phyloP scores from a whole-genome alignment of 2,329 filamentous ascomycete species.

The Alternaria alternata region DNA sequence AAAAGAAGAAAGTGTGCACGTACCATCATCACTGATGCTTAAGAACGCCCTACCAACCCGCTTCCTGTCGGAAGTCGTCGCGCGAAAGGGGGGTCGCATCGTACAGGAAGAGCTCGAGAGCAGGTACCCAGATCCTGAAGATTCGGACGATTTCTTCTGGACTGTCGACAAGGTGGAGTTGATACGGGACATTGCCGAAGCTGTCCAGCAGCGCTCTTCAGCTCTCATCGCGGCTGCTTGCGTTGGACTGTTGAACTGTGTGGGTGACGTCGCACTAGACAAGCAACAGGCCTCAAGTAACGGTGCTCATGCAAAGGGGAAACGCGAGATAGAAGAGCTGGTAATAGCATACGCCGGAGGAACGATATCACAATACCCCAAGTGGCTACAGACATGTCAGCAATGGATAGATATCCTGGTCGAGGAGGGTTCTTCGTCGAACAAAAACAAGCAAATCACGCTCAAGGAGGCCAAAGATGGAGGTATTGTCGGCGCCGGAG shows the following conservation, averaged over 20 bases:
- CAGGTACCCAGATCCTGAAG: constrained; percentile 62
- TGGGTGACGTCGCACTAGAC: constrained; percentile 67
- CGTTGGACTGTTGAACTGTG: constrained; percentile 72
- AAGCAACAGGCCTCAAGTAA: constrained; percentile 25
- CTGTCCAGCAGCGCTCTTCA: constrained; percentile 75
- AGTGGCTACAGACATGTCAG: constrained; percentile 76
- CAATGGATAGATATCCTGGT: constrained; percentile 68
- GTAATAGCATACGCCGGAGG: constrained; percentile 82
- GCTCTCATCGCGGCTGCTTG: constrained; percentile 77
- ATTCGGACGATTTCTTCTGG: constrained; percentile 61
- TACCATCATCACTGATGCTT: constrained; percentile 65
- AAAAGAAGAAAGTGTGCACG: constrained; percentile 39
- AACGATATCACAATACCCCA: constrained; percentile 80
- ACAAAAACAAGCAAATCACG: constrained; percentile 57
- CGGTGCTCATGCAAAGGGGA: constrained; percentile 18
- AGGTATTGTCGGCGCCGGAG: constrained; percentile 64
- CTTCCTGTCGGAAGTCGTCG: constrained; percentile 75
- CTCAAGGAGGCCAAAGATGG: constrained; percentile 62
- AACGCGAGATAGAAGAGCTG: constrained; percentile 62
- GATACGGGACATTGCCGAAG: constrained; percentile 72
- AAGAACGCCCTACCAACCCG: constrained; percentile 74
- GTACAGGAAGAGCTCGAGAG: constrained; percentile 52
- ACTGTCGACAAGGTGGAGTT: constrained; percentile 65
- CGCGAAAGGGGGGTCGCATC: constrained; percentile 43
- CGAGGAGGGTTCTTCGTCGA: constrained; percentile 50